phyloP scores from a whole-genome alignment of 2,329 filamentous ascomycete species.

The Fusarium nematophilum region DNA sequence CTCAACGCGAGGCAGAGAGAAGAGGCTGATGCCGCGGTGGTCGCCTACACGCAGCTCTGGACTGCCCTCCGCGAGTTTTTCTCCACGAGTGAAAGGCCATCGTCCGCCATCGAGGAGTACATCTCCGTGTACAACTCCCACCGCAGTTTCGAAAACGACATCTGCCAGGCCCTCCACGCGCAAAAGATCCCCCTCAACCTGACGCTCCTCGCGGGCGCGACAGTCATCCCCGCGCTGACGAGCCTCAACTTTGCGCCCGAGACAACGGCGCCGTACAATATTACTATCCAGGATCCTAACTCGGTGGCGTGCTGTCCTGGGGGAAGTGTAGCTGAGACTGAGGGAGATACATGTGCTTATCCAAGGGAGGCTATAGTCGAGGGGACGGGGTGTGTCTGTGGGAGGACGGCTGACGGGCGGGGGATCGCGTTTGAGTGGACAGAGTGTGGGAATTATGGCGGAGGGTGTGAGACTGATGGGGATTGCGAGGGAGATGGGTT shows the following conservation, averaged over 20 bases:
- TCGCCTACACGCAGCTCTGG: conserved; percentile 47
- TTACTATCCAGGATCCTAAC: conserved; percentile 50
- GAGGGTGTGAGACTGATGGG: conserved; percentile 43
- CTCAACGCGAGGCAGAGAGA: conserved; percentile 30
- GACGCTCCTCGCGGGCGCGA: conserved; percentile 48
- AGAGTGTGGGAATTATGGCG: conserved; percentile 49
- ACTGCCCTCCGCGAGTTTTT: conserved; percentile 47
- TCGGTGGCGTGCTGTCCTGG: conserved; percentile 49
- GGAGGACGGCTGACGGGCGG: conserved; percentile 40
- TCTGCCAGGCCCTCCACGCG: conserved; percentile 50
- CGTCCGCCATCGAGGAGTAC: conserved; percentile 44
- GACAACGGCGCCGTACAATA: conserved; percentile 41
- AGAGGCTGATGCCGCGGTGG: conserved; percentile 43
- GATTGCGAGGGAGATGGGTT: conserved; percentile 40
- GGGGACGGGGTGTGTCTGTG: conserved; percentile 50
- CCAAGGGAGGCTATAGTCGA: conserved; percentile 45
- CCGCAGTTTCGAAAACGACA: conserved; percentile 46
- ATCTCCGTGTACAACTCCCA: conserved; percentile 47
- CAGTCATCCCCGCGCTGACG: conserved; percentile 44
- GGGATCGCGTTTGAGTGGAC: conserved; percentile 48
- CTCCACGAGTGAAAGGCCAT: conserved; percentile 35
- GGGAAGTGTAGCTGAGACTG: conserved; percentile 37
- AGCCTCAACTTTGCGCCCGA: conserved; percentile 46
- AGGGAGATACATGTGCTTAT: conserved; percentile 45
- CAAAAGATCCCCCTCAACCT: conserved; percentile 48